phyloP scores from a whole-genome alignment of 2,329 filamentous ascomycete species.

The Colletotrichum paranaense region DNA sequence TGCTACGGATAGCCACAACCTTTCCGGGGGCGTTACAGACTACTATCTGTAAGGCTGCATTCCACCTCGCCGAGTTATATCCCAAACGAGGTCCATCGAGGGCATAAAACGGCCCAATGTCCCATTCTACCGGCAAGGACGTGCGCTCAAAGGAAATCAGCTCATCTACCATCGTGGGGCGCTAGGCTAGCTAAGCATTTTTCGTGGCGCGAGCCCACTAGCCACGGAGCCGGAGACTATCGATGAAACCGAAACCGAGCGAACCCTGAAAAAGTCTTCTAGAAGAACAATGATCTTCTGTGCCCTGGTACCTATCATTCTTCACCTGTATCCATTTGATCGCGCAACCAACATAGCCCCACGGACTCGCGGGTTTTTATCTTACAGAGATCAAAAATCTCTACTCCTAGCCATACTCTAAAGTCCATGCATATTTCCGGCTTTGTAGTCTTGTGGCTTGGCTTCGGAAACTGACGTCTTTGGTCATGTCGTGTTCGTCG shows the following conservation, averaged over 20 bases:
- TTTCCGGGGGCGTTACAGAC: not conserved
- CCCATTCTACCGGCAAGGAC: not conserved
- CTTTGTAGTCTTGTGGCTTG: no score
- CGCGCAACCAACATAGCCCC: slow-evolving; percentile 4
- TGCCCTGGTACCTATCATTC: not conserved
- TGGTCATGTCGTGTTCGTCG: not conserved
- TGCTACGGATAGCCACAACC: not conserved
- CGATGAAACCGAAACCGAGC: slow-evolving; percentile 22
- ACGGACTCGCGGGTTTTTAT: not conserved
- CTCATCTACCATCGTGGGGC: not conserved
- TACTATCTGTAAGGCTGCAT: slow-evolving; percentile 14
- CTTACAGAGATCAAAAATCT: not conserved
- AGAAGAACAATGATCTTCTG: slow-evolving; percentile 8
- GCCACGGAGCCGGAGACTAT: not conserved
- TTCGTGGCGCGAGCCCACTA: not conserved
- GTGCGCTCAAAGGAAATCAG: not conserved
- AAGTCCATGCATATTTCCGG: no score
- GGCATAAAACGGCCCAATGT: not conserved
- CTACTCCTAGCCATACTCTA: not conserved
- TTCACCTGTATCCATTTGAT: not conserved
- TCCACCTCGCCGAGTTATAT: not conserved
- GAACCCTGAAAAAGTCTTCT: slow-evolving; percentile 2
- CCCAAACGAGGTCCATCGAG: not conserved
- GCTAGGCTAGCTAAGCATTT: not conserved
- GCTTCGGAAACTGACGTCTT: not conserved